Evolutionary conservation across 441 rosid genomes (phyloP).

Genomic region (Erodium texanum): DNA sequence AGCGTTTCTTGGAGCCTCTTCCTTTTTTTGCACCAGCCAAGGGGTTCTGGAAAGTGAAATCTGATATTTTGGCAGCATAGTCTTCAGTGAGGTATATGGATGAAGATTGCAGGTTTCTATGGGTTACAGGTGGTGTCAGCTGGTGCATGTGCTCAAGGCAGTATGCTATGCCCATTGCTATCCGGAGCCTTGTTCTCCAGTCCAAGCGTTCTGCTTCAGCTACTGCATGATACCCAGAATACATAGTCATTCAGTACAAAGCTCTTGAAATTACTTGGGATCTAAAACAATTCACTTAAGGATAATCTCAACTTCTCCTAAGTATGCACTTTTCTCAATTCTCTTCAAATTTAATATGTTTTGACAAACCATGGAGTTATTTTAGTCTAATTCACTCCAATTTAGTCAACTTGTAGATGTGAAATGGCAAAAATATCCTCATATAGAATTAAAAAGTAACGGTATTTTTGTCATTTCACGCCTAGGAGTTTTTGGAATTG

Average conservation of each 20-base stretch:
- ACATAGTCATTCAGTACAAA: constrained; percentile 9
- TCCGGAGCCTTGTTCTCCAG: constrained; percentile 76
- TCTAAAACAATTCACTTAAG: background rate
- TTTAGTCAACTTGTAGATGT: too few species aligned
- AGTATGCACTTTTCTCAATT: too few species aligned
- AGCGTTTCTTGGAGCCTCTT: constrained; percentile 5
- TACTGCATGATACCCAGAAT: constrained; percentile 36
- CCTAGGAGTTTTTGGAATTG: too few species aligned
- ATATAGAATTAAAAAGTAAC: too few species aligned
- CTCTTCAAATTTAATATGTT: too few species aligned
- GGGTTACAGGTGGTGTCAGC: constrained; percentile 57
- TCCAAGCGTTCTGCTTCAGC: constrained; percentile 76
- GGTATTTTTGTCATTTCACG: too few species aligned
- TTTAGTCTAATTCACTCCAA: too few species aligned
- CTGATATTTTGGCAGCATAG: constrained; percentile 87
- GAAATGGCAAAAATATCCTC: too few species aligned
- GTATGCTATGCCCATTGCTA: constrained; percentile 80
- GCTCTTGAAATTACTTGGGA: background rate
- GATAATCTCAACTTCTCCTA: too few species aligned
- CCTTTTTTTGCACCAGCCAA: constrained; percentile 32
- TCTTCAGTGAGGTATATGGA: constrained; percentile 72
- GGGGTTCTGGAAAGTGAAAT: constrained; percentile 52
- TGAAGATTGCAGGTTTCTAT: constrained; percentile 50
- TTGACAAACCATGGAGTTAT: too few species aligned
- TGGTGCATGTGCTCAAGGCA: constrained; percentile 91